Evolutionary conservation across 371 early-diverging fungal genomes (phyloP).

Genomic region (Chytridium lagenaria): DNA sequence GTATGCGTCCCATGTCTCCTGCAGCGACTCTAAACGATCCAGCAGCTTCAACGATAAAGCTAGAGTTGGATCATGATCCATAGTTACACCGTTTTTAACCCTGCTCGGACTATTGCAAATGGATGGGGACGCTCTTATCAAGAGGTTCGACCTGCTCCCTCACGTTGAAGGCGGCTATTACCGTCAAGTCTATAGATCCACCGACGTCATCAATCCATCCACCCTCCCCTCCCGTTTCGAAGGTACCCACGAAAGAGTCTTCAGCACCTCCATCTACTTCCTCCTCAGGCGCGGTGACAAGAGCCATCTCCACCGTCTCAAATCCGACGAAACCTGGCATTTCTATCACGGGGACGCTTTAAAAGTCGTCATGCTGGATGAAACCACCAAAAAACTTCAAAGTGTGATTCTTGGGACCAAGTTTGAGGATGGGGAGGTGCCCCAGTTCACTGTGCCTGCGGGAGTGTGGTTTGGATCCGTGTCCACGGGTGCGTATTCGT

Average conservation of each 20-base stretch:
- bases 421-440: neutral
- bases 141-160: neutral
- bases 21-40: neutral
- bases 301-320: conserved; percentile 2
- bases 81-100: no score
- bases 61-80: neutral
- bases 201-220: neutral
- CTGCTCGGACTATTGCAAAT: no score
- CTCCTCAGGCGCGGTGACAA: neutral
- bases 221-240: neutral
- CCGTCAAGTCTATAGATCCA: neutral
- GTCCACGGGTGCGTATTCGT: conserved; percentile 3
- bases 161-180: conserved; percentile 13
- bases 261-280: conserved; percentile 11
- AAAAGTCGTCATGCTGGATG: neutral
- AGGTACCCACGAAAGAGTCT: neutral
- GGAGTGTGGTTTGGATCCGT: conserved; percentile 11
- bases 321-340: conserved; percentile 15
- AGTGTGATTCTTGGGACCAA: neutral
- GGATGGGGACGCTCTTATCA: conserved; percentile 1
- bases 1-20: neutral
- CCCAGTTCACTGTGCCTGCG: neutral
- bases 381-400: neutral
- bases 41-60: neutral
- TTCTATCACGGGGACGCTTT: neutral